Evolutionary conservation across 352 stramenopile genomes (phyloP).

Genomic region (Blastocystis sp.): DNA sequence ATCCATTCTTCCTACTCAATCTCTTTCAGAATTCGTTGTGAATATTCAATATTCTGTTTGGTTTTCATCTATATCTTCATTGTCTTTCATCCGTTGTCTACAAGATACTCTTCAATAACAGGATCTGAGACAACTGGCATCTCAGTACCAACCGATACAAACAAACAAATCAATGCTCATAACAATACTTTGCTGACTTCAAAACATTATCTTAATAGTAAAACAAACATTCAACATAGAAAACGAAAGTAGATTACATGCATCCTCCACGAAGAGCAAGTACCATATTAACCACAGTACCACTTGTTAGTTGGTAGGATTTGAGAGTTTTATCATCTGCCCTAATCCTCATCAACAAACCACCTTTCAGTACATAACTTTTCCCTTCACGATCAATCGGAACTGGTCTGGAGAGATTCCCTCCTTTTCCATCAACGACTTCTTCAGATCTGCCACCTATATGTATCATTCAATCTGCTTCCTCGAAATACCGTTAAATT

Average conservation of each 20-base stretch:
- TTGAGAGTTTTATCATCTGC: conserved; percentile 53
- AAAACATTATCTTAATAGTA: too few species aligned
- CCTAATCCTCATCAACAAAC: conserved; percentile 1
- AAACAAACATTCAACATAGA: too few species aligned
- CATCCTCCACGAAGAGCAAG: conserved; percentile 54
- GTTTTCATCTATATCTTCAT: background rate
- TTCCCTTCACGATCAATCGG: conserved; percentile 59
- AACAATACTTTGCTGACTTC: too few species aligned
- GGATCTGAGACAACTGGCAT: too few species aligned
- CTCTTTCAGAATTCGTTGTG: background rate
- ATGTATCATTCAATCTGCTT: background rate
- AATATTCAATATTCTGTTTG: background rate
- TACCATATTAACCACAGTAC: conserved; percentile 63
- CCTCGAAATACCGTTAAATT: conserved; percentile 43
- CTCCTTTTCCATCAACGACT: conserved; percentile 60
- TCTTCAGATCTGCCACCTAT: conserved; percentile 59
- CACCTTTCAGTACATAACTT: conserved; percentile 29
- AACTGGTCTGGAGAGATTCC: conserved; percentile 61
- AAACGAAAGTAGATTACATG: background rate
- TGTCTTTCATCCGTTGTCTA: background rate
- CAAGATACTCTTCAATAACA: background rate
- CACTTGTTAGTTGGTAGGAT: conserved; percentile 52
- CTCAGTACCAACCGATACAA: background rate
- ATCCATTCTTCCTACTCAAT: background rate
- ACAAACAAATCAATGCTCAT: too few species aligned